Conservation (phyloP, 129 eudicot genomes). For the Pseudognaphalium luteoalbum region DNA sequence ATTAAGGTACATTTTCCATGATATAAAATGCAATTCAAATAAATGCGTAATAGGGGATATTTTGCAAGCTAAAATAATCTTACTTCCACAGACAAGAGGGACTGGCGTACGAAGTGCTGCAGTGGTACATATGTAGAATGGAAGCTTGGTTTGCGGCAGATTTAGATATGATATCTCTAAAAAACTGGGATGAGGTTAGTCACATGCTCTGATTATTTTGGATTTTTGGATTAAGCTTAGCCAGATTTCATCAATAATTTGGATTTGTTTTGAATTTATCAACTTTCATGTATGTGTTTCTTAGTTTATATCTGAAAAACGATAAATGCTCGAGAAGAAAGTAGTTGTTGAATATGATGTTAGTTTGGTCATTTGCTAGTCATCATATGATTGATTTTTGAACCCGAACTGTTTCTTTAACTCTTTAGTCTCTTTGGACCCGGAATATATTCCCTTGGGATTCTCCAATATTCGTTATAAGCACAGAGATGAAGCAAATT, state of each 20-base stretch:
- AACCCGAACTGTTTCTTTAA: no score
- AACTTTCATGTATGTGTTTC: not conserved
- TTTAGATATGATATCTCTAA: constrained; percentile 89
- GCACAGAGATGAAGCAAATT: not conserved
- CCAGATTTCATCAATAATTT: not conserved
- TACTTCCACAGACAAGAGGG: constrained; percentile 71
- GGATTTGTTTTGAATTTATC: not conserved
- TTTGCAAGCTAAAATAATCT: constrained; percentile 7
- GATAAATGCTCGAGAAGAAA: not conserved
- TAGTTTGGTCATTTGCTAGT: constrained; percentile 1
- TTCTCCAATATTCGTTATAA: no score
- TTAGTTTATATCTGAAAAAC: not conserved
- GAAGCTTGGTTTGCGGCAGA: constrained; percentile 99
- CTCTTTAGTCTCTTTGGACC: not conserved
- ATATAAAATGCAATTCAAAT: not conserved
- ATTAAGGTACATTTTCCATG: constrained; percentile 49
- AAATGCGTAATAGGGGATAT: constrained; percentile 9
- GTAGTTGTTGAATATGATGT: not conserved
- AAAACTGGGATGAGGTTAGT: constrained; percentile 92
- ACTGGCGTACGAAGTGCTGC: constrained; percentile 84
- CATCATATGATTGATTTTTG: not conserved
- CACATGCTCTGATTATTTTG: constrained; percentile 1
- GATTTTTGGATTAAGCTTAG: not conserved
- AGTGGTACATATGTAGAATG: constrained; percentile 97
- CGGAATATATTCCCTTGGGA: no score